Evolutionary conservation across 2,329 filamentous ascomycete genomes (phyloP).

Genomic region (Lecanicillium sp.): DNA sequence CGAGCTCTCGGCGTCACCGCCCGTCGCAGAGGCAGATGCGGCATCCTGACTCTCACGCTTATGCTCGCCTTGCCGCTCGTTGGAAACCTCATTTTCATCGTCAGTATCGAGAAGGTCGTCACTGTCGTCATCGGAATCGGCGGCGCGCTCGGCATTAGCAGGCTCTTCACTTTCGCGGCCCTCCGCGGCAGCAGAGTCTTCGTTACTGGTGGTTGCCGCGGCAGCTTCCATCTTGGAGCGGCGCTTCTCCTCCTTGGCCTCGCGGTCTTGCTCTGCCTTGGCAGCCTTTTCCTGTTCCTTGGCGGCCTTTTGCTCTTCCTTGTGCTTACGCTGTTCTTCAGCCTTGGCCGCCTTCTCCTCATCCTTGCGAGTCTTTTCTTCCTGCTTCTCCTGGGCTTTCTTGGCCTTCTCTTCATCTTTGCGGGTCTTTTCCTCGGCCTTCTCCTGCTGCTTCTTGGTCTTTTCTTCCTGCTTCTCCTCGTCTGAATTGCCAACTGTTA

Average conservation of each 20-base stretch:
- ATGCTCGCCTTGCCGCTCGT: background rate
- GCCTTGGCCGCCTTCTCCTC: constrained; percentile 35
- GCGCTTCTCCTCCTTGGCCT: constrained; percentile 43
- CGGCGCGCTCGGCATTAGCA: constrained; percentile 4
- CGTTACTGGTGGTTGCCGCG: constrained; percentile 10
- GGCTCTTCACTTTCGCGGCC: constrained; percentile 9
- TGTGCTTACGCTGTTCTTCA: constrained; percentile 38
- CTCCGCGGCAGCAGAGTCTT: constrained; percentile 3
- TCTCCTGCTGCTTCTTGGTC: constrained; percentile 19
- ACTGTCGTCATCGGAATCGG: constrained; percentile 3
- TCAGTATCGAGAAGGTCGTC: constrained; percentile 12
- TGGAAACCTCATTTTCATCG: constrained; percentile 11
- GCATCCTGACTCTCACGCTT: background rate
- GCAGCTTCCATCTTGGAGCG: constrained; percentile 24
- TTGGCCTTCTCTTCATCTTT: constrained; percentile 24
- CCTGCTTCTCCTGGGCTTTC: constrained; percentile 18
- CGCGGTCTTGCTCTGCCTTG: constrained; percentile 44
- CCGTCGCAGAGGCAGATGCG: background rate
- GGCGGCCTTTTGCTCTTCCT: constrained; percentile 26
- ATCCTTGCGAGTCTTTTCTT: constrained; percentile 15
- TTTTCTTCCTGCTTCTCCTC: constrained; percentile 28
- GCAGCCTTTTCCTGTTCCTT: constrained; percentile 45
- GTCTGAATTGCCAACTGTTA: constrained; percentile 6
- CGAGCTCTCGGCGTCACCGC: constrained; percentile 3
- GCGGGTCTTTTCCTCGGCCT: constrained; percentile 31